Evolutionary conservation across 768 basidiomycete genomes (phyloP), one percentile per base, ranked within the genome.

Genomic region (Suillus americanus): DNA sequence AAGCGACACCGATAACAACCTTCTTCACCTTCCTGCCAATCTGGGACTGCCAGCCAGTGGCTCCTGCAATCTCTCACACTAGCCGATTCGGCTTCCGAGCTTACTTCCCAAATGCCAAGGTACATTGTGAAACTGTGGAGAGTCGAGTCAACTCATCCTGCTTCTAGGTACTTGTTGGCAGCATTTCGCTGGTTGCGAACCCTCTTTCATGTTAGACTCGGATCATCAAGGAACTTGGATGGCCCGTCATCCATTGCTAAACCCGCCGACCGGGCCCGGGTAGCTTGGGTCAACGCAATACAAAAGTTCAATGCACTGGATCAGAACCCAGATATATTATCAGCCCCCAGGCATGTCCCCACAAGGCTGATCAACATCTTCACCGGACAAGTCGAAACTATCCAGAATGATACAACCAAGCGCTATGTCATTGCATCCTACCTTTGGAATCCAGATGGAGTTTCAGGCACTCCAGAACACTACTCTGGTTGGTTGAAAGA

Each of bases 351-450:
- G 30, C 30, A 33, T 20, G 53, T 54, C 20, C 53, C 53, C 5
- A 54, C 53, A 54, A 54, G 53, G 53, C 20, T 54, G 30, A n/a
- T 54, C 9, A 54, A 54, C 53, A 54, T 54, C 9, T 54, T 54
- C 33, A 54, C 53, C 20, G 53, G 53, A 33, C 53, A 33, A 33
- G 12, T 54, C 2, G 30, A 54, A 33, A 13, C 30, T 1, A 54
- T 13, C 30, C 53, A 33, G 10, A 54, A 54, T 12, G 53, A 54
- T n/a, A n/a, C 20, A 1, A 54, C 53, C 5, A 54, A 54, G 5
- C 53, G 53, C 53, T 54, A 54, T 33, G 53, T 54, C 10, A 54
- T 54, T 33, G 53, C 53, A 54, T 54, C 53, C 53, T 54, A 54
- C 30, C 53, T 54, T 10, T 54, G 53, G 53, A 54, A 54, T 33